Evolutionary conservation across 495 filamentous ascomycete species (phyloP), one percentile per base, ranked within the genome.

Genomic region (Entonaema liquescens): DNA sequence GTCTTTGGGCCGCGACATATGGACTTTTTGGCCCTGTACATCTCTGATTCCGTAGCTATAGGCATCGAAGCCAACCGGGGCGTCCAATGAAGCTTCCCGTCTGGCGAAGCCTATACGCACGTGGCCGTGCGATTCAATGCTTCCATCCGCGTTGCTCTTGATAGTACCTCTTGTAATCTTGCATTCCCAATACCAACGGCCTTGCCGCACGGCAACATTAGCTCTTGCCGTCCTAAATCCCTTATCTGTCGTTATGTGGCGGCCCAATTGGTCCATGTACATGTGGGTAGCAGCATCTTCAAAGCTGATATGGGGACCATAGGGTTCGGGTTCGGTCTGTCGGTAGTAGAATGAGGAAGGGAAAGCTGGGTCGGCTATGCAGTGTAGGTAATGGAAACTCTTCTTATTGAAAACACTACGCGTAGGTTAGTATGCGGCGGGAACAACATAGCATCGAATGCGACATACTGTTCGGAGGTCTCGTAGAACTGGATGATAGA

Each of bases 31-130:
- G 9, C 95, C 94, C 12, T 89, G 86, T 12, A 93, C 89, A 74
- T 98, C 96, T 21, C 94, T 89, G 60, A 99, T 86, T 19, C 92
- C 96, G 77, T 99, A 99, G 52, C 93, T 95, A 78, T 98, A 98
- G 35, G 92, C 94, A 77, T 99, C 95, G 71, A 94, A 97, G 0
- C 96, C 96, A 12, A 98, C 93, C 9, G 96, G 95, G 13, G 92
- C 92, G 72, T 98, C 96, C 2, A 97, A 82, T 17, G 93, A 92
- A 9, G 94, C 93, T 73, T 99, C 96, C 33, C 95, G 85, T 59
- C 96, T 83, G 1, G 95, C 94, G 79, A 93, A 98, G 1, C 96
- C 96, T 59, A 98, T 84, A 12, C 96, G 89, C 9, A 98, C 91
- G 78, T 99, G 94, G 33, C 92, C 93, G 50, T 83, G 79, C 23